Evolutionary conservation across 2,329 filamentous ascomycete species (phyloP).

Genomic region (Alternaria infectoria): DNA sequence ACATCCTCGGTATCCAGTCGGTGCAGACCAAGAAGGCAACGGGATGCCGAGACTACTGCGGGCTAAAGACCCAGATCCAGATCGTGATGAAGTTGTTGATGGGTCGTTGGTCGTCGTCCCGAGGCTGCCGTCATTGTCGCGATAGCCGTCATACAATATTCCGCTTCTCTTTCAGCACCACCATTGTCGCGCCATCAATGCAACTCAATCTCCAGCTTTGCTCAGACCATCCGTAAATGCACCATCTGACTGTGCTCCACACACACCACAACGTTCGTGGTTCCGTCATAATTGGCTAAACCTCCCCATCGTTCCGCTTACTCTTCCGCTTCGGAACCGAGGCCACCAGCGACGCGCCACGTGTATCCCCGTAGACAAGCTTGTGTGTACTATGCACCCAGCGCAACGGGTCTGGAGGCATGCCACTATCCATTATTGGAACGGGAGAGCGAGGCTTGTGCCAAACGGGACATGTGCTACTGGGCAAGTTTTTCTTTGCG

Average conservation of each 20-base stretch:
- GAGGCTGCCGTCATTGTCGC: slow-evolving; percentile 11
- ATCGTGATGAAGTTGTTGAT: slow-evolving; percentile 1
- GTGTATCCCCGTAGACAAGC: slow-evolving; percentile 39
- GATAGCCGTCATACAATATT: slow-evolving; percentile 7
- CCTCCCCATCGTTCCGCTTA: slow-evolving; percentile 20
- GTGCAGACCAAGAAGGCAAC: background rate
- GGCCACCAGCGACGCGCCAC: slow-evolving; percentile 45
- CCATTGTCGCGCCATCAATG: slow-evolving; percentile 16
- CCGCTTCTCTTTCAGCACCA: slow-evolving; percentile 8
- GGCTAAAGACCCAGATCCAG: slow-evolving; percentile 2
- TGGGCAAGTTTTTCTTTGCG: slow-evolving; percentile 16
- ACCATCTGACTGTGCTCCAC: slow-evolving; percentile 16
- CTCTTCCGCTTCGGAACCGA: slow-evolving; percentile 17
- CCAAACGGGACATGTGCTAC: slow-evolving; percentile 12
- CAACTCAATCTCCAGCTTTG: slow-evolving; percentile 15
- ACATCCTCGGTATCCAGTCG: slow-evolving; percentile 2
- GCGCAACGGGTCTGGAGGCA: slow-evolving; percentile 24
- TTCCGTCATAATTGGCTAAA: slow-evolving; percentile 29
- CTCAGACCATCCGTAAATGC: slow-evolving; percentile 8
- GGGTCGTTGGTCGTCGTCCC: background rate
- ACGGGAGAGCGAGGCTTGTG: slow-evolving; percentile 12
- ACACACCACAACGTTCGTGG: slow-evolving; percentile 5
- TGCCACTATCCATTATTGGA: slow-evolving; percentile 21
- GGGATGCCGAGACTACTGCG: slow-evolving; percentile 10
- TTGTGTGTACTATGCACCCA: slow-evolving; percentile 9